Percentiles rank a stretch among this genome's conserved stretches.
phyloP scores from a whole-genome alignment of 2,329 filamentous ascomycete species.

The Pseudofabraea citricarpa region DNA sequence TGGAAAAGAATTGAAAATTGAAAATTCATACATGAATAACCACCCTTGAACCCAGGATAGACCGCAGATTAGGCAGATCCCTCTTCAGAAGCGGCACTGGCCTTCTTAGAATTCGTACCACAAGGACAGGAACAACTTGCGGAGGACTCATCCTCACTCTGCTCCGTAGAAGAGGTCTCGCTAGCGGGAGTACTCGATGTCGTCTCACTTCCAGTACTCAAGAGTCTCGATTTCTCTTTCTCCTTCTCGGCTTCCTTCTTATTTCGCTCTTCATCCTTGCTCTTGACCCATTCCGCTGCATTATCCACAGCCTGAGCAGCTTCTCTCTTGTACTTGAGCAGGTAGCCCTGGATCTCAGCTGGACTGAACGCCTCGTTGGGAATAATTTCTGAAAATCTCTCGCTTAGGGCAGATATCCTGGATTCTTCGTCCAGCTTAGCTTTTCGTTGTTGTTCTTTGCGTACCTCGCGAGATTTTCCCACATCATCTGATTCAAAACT shows the following conservation, averaged over 20 bases:
- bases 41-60: too few species aligned
- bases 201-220: too few species aligned
- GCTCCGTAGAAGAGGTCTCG: too few species aligned
- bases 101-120: too few species aligned
- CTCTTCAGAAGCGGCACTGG: too few species aligned
- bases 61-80: too few species aligned
- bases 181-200: too few species aligned
- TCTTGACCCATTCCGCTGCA: constrained; percentile 48
- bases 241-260: constrained; percentile 23
- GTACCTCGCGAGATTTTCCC: not conserved
- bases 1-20: too few species aligned
- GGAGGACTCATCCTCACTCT: too few species aligned
- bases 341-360: constrained; percentile 61
- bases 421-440: constrained; percentile 10
- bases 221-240: constrained; percentile 20
- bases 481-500: constrained; percentile 2
- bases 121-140: too few species aligned
- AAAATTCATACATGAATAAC: too few species aligned
- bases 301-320: constrained; percentile 50
- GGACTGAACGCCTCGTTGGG: constrained; percentile 50
- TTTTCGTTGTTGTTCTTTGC: constrained; percentile 7
- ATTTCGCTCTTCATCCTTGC: constrained; percentile 42
- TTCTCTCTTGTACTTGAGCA: constrained; percentile 57
- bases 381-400: constrained; percentile 46
- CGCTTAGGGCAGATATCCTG: constrained; percentile 35